These are phyloP conservation scores for Crepidotus sp. DNA, from an alignment of 1,284 basidiomycete genomes.

Conservation along the genomic window DNA sequence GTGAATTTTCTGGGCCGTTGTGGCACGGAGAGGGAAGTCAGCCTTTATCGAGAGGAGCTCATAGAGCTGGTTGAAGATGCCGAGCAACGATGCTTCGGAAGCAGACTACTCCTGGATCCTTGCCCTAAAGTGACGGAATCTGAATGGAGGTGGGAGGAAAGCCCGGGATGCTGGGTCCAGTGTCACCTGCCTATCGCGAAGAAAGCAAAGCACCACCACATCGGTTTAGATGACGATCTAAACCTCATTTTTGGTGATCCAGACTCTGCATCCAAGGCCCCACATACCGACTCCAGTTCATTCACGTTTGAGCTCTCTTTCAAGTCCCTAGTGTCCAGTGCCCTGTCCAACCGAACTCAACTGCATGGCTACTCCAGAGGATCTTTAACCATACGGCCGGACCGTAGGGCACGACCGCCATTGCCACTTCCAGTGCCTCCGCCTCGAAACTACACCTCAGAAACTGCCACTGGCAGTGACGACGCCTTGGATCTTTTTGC, in stretches of 20 bases:
- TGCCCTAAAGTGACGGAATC: not conserved
- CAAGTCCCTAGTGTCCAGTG: conserved; percentile 37
- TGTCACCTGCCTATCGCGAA: conserved; percentile 19
- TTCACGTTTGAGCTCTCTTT: conserved; percentile 11
- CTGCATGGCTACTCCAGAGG: conserved; percentile 25
- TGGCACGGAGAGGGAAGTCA: conserved; percentile 20
- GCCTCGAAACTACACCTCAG: not conserved
- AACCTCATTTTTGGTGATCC: not conserved
- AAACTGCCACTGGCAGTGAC: conserved; percentile 30
- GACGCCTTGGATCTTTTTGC: conserved; percentile 45
- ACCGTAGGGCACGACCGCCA: not conserved
- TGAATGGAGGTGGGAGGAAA: conserved; percentile 25
- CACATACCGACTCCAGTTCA: not conserved
- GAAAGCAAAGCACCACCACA: conserved; percentile 22
- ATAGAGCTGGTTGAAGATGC: conserved; percentile 42
- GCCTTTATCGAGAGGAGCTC: conserved; percentile 30
- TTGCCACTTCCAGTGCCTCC: not conserved
- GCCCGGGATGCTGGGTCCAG: conserved; percentile 22
- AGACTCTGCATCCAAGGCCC: not conserved
- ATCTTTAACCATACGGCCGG: not conserved
- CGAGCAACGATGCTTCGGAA: conserved; percentile 36
- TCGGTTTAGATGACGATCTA: not conserved
- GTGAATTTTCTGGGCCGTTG: conserved; percentile 18
- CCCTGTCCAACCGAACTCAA: conserved; percentile 32
- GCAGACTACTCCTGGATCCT: conserved; percentile 1